Conservation (phyloP, 345 rosid genomes). For the Populus nigra region DNA sequence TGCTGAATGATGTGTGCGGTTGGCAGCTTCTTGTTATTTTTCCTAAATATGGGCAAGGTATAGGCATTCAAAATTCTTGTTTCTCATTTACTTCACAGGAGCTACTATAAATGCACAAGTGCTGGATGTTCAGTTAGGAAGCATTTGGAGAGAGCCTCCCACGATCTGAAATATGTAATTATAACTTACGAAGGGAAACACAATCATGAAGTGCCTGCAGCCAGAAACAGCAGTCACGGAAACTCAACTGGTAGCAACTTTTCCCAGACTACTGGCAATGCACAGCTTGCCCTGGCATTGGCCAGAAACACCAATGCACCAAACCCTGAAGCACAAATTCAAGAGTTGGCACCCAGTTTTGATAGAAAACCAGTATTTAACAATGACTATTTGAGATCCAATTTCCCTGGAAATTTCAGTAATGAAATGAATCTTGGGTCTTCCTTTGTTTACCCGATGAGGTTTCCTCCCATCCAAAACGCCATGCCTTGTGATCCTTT, state of each 20-base stretch:
- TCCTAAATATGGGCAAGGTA: too few relatives aligned
- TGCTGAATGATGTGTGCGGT: neutral
- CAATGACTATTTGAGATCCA: constrained; percentile 33
- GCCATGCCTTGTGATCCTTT: constrained; percentile 31
- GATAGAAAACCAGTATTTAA: constrained; percentile 41
- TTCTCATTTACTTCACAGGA: constrained; percentile 34
- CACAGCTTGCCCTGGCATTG: constrained; percentile 29
- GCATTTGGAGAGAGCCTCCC: constrained; percentile 73
- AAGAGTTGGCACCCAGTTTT: constrained; percentile 33
- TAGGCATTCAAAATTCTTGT: too few relatives aligned
- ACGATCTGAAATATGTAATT: constrained; percentile 51
- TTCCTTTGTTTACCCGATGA: constrained; percentile 45
- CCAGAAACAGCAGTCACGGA: constrained; percentile 62
- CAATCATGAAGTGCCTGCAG: constrained; percentile 71
- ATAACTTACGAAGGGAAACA: constrained; percentile 71
- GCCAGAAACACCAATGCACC: constrained; percentile 26
- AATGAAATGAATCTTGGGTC: constrained; percentile 45
- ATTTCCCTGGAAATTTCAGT: constrained; percentile 36
- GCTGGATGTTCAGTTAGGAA: constrained; percentile 61
- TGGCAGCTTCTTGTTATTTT: too few relatives aligned
- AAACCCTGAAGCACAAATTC: constrained; percentile 43
- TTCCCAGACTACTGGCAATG: constrained; percentile 26
- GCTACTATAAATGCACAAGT: constrained; percentile 71
- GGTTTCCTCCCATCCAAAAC: constrained; percentile 39
- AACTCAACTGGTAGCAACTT: constrained; percentile 29